Conservation (phyloP, 371 early-diverging fungal species). For the Nosema muscidifuracis region DNA sequence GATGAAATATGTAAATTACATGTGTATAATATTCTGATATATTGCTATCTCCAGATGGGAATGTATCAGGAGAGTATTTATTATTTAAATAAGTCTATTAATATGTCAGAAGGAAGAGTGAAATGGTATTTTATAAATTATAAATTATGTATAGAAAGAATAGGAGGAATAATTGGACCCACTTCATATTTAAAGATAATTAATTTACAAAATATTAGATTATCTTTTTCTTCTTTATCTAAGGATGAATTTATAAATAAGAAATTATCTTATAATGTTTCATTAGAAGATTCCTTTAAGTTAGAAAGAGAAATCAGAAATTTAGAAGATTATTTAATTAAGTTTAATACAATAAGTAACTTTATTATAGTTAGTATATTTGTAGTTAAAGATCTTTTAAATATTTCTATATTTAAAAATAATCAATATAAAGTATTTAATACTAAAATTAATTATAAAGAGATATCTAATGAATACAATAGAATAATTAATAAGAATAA, state of each 20-base stretch:
- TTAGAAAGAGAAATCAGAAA: not conserved
- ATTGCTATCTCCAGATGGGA: constrained; percentile 11
- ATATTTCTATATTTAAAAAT: not conserved
- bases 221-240: not conserved
- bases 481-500: constrained; percentile 29
- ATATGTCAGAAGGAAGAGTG: not conserved
- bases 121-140: constrained; percentile 20
- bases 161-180: constrained; percentile 2
- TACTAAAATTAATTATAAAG: constrained; percentile 19
- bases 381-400: not conserved
- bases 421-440: not conserved
- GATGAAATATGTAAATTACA: not conserved
- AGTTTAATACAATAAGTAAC: not conserved
- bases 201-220: not conserved
- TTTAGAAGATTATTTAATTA: not conserved
- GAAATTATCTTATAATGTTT: not conserved
- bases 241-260: not conserved
- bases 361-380: not conserved
- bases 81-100: constrained; percentile 20
- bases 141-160: constrained; percentile 13
- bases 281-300: not conserved
- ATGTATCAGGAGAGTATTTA: constrained; percentile 26
- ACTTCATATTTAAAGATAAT: constrained; percentile 1
- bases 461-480: constrained; percentile 23
- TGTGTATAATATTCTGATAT: constrained; percentile 27